A percentile compares a stretch with the other conserved stretches of the same genome.
Evolutionary conservation across 768 basidiomycete genomes (phyloP).

Genomic region (Crepidotus variabilis): DNA sequence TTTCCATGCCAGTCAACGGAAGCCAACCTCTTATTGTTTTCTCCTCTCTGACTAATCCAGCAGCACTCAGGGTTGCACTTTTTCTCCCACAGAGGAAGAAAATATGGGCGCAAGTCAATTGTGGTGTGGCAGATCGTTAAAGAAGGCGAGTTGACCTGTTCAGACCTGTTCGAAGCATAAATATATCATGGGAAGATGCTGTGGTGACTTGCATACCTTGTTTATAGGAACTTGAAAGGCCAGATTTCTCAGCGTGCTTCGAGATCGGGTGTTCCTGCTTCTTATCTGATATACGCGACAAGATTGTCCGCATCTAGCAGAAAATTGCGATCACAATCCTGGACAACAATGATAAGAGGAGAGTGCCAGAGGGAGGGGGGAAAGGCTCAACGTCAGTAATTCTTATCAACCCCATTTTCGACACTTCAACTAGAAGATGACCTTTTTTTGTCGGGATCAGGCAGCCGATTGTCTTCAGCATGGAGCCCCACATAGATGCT

Average conservation of each 20-base stretch:
- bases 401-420: no score
- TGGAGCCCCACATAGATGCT: no score
- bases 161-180: neutral
- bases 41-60: conserved; percentile 14
- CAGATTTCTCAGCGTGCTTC: neutral
- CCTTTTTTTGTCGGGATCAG: no score
- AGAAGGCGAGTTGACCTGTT: neutral
- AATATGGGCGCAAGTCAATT: neutral
- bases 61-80: conserved; percentile 10
- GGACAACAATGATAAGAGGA: no score
- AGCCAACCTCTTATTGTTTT: conserved; percentile 21
- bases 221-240: neutral
- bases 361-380: no score
- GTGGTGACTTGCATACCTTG: neutral
- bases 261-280: neutral
- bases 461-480: no score
- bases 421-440: no score
- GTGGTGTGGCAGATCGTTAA: neutral
- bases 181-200: neutral
- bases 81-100: conserved; percentile 12
- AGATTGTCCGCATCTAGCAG: no score
- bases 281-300: no score
- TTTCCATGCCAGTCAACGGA: conserved; percentile 16
- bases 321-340: no score
- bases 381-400: no score